phyloP scores from a whole-genome alignment of 106 monocot genomes.

The Acorus gramineus region DNA sequence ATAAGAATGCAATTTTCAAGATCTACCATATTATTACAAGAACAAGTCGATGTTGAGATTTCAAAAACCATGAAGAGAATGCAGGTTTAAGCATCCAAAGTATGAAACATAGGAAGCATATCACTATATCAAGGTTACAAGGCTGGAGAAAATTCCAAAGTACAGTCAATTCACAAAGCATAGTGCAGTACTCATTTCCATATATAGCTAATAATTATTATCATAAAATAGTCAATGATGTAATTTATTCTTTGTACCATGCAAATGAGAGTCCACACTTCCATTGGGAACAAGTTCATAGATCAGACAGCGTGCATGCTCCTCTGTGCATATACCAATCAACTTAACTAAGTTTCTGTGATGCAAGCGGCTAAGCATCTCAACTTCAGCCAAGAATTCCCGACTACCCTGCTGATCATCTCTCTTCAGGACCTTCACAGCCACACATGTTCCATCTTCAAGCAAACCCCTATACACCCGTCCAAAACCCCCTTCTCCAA shows the following conservation, averaged over 20 bases:
- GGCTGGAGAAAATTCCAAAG: too few species aligned
- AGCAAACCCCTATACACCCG: conserved; percentile 67
- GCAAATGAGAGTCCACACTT: conserved; percentile 94
- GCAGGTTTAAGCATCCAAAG: too few species aligned
- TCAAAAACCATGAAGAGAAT: too few species aligned
- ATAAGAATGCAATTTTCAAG: too few species aligned
- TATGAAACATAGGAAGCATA: too few species aligned
- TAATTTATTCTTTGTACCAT: conserved; percentile 39
- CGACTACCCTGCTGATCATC: conserved; percentile 76
- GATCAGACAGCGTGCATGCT: conserved; percentile 55
- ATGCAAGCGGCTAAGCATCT: conserved; percentile 95
- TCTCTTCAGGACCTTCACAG: conserved; percentile 90
- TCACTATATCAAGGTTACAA: too few species aligned
- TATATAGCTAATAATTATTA: neutral
- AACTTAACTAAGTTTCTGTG: conserved; percentile 93
- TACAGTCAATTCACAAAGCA: neutral
- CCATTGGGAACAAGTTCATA: conserved; percentile 95
- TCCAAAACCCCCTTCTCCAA: conserved; percentile 97
- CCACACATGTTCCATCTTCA: conserved; percentile 65
- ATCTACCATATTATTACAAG: too few species aligned
- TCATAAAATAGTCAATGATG: neutral
- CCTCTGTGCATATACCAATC: conserved; percentile 79
- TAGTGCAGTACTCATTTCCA: neutral
- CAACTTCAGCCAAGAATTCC: conserved; percentile 86
- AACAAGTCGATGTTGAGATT: too few species aligned